These are phyloP conservation scores for Dryas integrifolia DNA, from an alignment of 331 rosid species.

Conservation along the genomic window DNA sequence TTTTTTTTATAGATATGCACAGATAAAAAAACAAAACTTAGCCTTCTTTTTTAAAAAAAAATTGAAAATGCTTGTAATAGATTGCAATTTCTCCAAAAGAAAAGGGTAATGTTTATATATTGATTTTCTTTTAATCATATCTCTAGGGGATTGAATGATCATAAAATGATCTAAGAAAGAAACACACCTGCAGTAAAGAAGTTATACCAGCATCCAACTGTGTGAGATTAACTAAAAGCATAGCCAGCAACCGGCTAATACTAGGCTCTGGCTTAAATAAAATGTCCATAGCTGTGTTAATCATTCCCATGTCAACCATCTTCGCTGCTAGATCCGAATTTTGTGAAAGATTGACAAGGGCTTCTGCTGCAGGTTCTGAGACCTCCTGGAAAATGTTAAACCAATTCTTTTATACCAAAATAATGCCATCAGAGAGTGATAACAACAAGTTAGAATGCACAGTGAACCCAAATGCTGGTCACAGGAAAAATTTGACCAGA, in stretches of 20 bases:
- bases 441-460: too few relatives aligned
- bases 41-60: neutral
- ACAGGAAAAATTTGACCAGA: neutral
- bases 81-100: neutral
- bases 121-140: neutral
- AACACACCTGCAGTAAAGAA: constrained; percentile 78
- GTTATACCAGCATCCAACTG: constrained; percentile 61
- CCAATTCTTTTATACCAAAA: neutral
- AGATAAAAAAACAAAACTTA: neutral
- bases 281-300: constrained; percentile 61
- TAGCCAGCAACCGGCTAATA: constrained; percentile 60
- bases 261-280: constrained; percentile 59
- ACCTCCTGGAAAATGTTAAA: constrained; percentile 62
- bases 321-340: constrained; percentile 51
- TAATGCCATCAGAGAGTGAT: neutral
- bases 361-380: constrained; percentile 77
- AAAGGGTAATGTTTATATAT: neutral
- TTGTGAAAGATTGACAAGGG: constrained; percentile 89
- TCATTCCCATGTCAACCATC: constrained; percentile 62
- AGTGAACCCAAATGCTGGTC: neutral
- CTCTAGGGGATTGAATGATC: neutral
- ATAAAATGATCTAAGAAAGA: neutral
- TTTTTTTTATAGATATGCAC: neutral
- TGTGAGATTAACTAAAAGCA: constrained; percentile 91
- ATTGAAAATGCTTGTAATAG: neutral